These are phyloP conservation scores for Aspergillus luchuensis DNA, from an alignment of 2,329 filamentous ascomycete genomes.

Conservation along the genomic window DNA sequence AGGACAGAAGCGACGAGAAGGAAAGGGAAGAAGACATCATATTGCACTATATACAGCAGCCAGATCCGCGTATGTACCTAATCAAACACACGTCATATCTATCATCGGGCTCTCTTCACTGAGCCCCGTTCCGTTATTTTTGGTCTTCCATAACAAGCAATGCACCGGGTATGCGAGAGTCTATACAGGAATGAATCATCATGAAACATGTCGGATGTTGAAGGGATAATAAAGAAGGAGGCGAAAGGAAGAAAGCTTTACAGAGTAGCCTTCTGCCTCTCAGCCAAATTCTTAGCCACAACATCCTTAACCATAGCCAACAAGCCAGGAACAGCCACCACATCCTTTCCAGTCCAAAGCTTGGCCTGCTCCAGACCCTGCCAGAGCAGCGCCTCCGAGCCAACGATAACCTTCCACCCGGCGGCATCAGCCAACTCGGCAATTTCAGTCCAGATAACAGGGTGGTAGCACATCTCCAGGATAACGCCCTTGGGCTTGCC, in stretches of 20 bases:
- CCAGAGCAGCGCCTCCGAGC: slow-evolving; percentile 76
- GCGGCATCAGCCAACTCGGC: slow-evolving; percentile 60
- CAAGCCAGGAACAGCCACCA: slow-evolving; percentile 57
- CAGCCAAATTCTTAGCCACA: slow-evolving; percentile 52
- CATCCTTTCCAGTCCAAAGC: slow-evolving; percentile 64
- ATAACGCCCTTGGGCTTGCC: slow-evolving; percentile 62
- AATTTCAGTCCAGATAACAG: slow-evolving; percentile 67
- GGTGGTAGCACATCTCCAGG: slow-evolving; percentile 84
- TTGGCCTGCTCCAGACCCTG: slow-evolving; percentile 70
- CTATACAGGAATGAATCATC: slow-evolving; percentile 22
- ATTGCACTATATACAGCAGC: not conserved
- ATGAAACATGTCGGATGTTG: slow-evolving; percentile 16
- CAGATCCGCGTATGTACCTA: not conserved
- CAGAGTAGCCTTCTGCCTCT: slow-evolving; percentile 33
- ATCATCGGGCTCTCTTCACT: not conserved
- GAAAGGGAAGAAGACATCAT: too few species aligned
- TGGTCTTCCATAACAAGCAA: slow-evolving; percentile 25
- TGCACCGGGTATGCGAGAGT: slow-evolving; percentile 21
- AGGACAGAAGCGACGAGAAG: not conserved
- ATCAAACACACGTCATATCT: not conserved
- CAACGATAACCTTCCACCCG: slow-evolving; percentile 74
- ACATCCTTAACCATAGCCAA: slow-evolving; percentile 60
- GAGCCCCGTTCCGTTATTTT: not conserved
- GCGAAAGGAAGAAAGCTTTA: slow-evolving; percentile 19
- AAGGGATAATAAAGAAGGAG: not conserved